These are phyloP conservation scores for Ceratocystis albifundus DNA, from an alignment of 2,329 filamentous ascomycete species.

Conservation along the genomic window DNA sequence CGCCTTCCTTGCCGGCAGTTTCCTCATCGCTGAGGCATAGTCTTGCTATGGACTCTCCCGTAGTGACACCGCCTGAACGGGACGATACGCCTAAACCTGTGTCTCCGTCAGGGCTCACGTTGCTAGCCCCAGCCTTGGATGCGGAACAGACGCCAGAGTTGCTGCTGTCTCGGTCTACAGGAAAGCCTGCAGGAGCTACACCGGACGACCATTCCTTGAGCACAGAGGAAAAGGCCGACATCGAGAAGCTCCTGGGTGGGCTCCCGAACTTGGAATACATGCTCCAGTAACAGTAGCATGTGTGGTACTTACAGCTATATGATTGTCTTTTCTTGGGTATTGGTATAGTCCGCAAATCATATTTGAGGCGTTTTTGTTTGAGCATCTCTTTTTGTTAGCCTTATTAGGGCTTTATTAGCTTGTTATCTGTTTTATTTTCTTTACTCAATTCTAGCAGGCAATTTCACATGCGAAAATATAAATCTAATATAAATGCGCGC, in stretches of 20 bases:
- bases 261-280: constrained; percentile 19
- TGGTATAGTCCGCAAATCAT: not conserved
- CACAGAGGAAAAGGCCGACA: not conserved
- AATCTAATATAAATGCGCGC: not conserved
- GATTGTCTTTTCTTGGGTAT: not conserved
- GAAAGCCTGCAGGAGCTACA: not conserved
- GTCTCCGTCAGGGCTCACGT: not conserved
- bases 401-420: not conserved
- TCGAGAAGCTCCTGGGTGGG: not conserved
- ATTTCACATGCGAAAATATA: not conserved
- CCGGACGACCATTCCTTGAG: not conserved
- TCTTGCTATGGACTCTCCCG: not conserved
- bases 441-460: not conserved
- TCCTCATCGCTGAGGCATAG: constrained; percentile 6
- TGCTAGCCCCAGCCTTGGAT: not conserved
- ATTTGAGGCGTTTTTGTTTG: not conserved
- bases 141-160: not conserved
- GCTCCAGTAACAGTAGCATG: not conserved
- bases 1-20: not conserved
- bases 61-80: not conserved
- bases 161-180: not conserved
- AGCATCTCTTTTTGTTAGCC: not conserved
- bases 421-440: not conserved
- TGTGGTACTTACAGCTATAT: not conserved
- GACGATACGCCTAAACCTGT: not conserved